Conservation (phyloP, 2,329 filamentous ascomycete species). For the Rhynchosporium graminicola region DNA sequence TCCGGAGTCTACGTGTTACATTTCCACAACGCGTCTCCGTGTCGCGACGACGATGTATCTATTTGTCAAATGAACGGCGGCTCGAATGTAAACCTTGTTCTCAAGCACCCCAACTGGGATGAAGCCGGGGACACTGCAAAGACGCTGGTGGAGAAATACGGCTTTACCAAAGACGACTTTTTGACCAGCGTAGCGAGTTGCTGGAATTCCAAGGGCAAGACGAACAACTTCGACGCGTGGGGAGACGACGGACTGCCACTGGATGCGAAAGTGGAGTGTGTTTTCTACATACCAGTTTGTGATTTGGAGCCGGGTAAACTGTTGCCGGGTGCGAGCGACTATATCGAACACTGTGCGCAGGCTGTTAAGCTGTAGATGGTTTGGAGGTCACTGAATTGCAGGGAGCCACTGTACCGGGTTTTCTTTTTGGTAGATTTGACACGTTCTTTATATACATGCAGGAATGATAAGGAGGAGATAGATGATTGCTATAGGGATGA, state of each 20-base stretch:
- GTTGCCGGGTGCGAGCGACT: not conserved
- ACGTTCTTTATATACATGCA: too few relatives aligned
- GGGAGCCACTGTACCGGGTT: too few relatives aligned
- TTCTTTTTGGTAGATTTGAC: too few relatives aligned
- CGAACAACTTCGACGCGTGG: not conserved
- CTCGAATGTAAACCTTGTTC: not conserved
- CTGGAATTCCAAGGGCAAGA: not conserved
- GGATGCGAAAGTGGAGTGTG: not conserved
- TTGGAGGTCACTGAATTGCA: too few relatives aligned
- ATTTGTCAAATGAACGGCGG: not conserved
- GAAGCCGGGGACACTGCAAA: not conserved
- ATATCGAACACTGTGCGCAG: not conserved
- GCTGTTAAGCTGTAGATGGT: not conserved
- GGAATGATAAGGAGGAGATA: too few relatives aligned
- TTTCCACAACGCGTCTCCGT: not conserved
- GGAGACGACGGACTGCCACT: not conserved
- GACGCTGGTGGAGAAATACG: not conserved
- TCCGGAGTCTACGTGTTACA: slow-evolving; percentile 8
- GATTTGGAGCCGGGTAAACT: not conserved
- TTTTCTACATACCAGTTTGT: not conserved
- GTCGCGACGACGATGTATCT: not conserved
- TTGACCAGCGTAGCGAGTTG: not conserved
- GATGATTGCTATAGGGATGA: too few relatives aligned
- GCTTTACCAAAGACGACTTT: slow-evolving; percentile 1
- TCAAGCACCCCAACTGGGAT: not conserved